Conservation (phyloP, 345 rosid species). For the Diplotaxis tenuifolia region DNA sequence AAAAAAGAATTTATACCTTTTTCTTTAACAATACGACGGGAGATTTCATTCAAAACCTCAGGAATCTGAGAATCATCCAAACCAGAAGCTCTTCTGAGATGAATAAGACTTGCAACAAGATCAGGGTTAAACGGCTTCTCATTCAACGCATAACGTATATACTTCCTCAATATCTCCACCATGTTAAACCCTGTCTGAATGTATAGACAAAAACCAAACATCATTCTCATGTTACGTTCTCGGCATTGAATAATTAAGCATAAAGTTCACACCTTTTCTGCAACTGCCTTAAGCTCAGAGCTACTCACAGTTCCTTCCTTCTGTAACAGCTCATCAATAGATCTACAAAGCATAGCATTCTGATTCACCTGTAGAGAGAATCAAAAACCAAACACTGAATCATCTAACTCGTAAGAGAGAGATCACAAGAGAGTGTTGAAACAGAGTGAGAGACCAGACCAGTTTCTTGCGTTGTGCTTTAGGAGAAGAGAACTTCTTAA, state of each 20-base stretch:
- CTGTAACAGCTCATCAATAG: constrained; percentile 68
- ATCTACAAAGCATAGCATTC: constrained; percentile 75
- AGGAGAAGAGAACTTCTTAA: constrained; percentile 73
- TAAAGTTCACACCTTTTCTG: constrained; percentile 58
- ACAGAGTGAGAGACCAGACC: constrained; percentile 47
- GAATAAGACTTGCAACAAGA: constrained; percentile 62
- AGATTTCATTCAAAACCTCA: constrained; percentile 77
- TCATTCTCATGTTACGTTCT: constrained; percentile 38
- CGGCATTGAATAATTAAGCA: not conserved
- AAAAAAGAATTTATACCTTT: constrained; percentile 48
- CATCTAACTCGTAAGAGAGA: not conserved
- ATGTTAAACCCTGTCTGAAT: constrained; percentile 90
- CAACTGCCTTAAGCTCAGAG: constrained; percentile 53
- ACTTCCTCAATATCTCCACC: constrained; percentile 87
- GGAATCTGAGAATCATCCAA: constrained; percentile 70
- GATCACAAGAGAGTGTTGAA: not conserved
- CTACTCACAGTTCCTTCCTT: constrained; percentile 49
- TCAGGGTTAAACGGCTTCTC: constrained; percentile 89
- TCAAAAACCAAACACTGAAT: not conserved
- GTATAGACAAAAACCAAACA: constrained; percentile 17
- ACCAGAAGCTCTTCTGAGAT: constrained; percentile 67
- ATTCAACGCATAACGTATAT: constrained; percentile 79
- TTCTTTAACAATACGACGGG: constrained; percentile 74
- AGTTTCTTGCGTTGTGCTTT: constrained; percentile 58
- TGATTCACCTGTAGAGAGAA: constrained; percentile 59